Evolutionary conservation across 75 land plant genomes (phyloP), one percentile per base, ranked within the genome.

Genomic region (Gnetum montanum): DNA sequence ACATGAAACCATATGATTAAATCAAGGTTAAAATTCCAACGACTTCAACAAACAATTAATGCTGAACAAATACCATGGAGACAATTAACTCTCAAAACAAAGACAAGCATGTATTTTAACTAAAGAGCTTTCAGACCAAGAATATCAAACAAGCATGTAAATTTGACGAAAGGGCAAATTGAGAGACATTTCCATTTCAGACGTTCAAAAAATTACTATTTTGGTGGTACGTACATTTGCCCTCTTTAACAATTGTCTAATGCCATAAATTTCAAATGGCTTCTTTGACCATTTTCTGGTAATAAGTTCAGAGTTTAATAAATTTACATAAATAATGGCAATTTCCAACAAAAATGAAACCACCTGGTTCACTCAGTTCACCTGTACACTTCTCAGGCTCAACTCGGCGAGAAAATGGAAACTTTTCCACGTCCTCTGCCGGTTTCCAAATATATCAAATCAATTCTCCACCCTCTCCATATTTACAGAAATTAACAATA

Each of bases 311-410:
- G 13, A 33, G 55, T 34, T 30, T 10, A 33, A 34, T 34, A 53
- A 19, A 53, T 53, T 31, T 53, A 53, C 55, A 53, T 34, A 33
- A 33, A 53, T 19, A 30, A 53, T 53, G 55, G n/a, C 36, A 19
- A 53, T 33, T 29, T 16, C 55, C 29, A n/a, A 36, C 28, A 12
- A 53, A 48, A 53, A 18, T 16, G 19, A 20, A 31, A 20, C 55
- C 29, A 2, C 13, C 10, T 18, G 22, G 29, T 31, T 53, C 20
- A 12, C 55, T 53, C 55, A 53, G 55, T 53, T 53, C 24, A 33
- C 35, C 55, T 53, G 55, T 53, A 53, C 55, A 53, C 55, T 53
- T 53, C 55, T 53, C 55, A 33, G 55, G 55, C 31, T 53, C 31
- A 36, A 53, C 34, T 53, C 55, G 34, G 29, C 55, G 34, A 36